Evolutionary conservation across 371 early-diverging fungal species (phyloP).

Genomic region (Batkoa obscura): DNA sequence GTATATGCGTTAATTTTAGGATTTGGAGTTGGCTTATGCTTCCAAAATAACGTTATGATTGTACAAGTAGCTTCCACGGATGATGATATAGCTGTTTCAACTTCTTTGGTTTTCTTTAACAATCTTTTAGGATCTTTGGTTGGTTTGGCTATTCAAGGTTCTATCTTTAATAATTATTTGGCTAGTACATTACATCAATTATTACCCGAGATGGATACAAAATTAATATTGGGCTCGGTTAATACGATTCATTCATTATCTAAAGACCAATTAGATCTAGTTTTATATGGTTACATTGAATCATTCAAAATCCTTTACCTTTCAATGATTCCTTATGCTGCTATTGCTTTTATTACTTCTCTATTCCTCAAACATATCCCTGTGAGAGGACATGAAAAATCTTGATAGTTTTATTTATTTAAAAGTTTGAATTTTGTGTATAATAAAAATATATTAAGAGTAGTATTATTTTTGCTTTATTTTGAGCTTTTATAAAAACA

Average conservation of each 20-base stretch:
- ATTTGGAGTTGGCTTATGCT: conserved; percentile 19
- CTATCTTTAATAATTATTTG: conserved; percentile 24
- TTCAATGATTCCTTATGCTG: conserved; percentile 1
- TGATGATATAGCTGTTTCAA: conserved; percentile 22
- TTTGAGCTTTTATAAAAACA: too few relatives aligned
- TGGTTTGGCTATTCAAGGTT: conserved; percentile 25
- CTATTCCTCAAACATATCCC: background rate
- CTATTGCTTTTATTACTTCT: background rate
- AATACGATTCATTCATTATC: background rate
- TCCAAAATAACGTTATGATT: conserved; percentile 21
- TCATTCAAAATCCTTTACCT: background rate
- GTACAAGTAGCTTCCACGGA: conserved; percentile 23
- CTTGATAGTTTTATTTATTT: background rate
- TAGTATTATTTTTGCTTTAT: too few relatives aligned
- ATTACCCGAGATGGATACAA: background rate
- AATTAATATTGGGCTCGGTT: background rate
- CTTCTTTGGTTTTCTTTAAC: conserved; percentile 21
- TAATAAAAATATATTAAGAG: too few relatives aligned
- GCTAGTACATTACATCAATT: background rate
- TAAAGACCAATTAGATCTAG: background rate
- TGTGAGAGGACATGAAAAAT: background rate
- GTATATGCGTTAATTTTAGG: conserved; percentile 24
- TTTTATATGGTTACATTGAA: background rate
- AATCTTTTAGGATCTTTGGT: conserved; percentile 28
- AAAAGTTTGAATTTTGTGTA: too few relatives aligned